Conservation (phyloP, 805 yeast genomes). For the Candida ficus region DNA sequence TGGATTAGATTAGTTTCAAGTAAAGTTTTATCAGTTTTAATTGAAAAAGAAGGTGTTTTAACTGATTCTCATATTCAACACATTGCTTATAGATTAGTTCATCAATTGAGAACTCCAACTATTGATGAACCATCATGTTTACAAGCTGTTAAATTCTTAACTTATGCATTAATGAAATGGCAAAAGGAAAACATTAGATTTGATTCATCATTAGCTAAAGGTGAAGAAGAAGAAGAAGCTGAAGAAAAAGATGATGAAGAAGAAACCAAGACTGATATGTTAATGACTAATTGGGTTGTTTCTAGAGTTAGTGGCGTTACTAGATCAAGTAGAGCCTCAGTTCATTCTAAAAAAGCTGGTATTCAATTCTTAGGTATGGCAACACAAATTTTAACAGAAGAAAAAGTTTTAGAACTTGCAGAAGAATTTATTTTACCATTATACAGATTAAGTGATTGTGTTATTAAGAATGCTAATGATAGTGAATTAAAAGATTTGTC, state of each 20-base stretch:
- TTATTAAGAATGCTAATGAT: no score
- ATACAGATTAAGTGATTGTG: slow-evolving; percentile 42
- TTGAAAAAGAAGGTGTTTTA: slow-evolving; percentile 37
- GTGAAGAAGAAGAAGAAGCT: slow-evolving; percentile 23
- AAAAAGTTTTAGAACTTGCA: slow-evolving; percentile 37
- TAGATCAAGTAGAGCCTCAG: slow-evolving; percentile 58
- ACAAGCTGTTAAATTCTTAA: slow-evolving; percentile 63
- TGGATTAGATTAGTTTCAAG: slow-evolving; percentile 79
- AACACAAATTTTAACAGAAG: slow-evolving; percentile 42
- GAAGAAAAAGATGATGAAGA: slow-evolving; percentile 19
- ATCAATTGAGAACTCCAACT: slow-evolving; percentile 79
- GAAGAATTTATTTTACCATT: slow-evolving; percentile 52
- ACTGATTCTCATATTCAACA: slow-evolving; percentile 52
- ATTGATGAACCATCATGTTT: slow-evolving; percentile 58
- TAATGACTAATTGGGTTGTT: slow-evolving; percentile 56
- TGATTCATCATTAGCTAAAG: slow-evolving; percentile 16
- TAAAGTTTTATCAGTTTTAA: slow-evolving; percentile 49
- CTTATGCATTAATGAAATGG: slow-evolving; percentile 60
- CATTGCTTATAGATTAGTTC: slow-evolving; percentile 59
- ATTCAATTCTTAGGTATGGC: slow-evolving; percentile 69
- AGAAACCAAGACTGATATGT: slow-evolving; percentile 16
- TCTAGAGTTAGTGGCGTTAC: slow-evolving; percentile 56
- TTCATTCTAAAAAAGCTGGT: slow-evolving; percentile 57
- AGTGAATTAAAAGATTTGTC: slow-evolving; percentile 50
- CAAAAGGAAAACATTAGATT: slow-evolving; percentile 33